Percentiles rank a stretch among this genome's conserved stretches.
These are phyloP conservation scores for Lipomyces kockii DNA, from an alignment of 805 yeast species.

Conservation along the genomic window DNA sequence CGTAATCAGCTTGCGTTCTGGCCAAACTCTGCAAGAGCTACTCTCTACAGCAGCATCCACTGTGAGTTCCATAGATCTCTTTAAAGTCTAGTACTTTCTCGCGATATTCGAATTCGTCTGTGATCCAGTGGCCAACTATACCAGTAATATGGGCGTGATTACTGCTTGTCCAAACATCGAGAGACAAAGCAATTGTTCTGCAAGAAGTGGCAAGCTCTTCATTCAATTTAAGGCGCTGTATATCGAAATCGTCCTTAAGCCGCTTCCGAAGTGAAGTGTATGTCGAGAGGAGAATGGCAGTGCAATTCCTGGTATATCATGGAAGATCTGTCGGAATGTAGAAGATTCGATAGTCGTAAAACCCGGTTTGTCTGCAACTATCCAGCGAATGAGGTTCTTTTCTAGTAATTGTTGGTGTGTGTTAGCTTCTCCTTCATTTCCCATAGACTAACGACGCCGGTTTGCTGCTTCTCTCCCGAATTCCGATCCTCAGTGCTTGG, in stretches of 20 bases:
- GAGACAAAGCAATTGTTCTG: constrained; percentile 6
- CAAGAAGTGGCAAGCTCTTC: constrained; percentile 2
- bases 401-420: neutral
- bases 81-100: neutral
- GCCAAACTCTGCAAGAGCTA: neutral
- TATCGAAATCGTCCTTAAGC: neutral
- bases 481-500: no score
- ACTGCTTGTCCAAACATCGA: constrained; percentile 12
- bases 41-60: constrained; percentile 1
- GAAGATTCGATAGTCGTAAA: neutral
- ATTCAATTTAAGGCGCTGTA: neutral
- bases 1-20: neutral
- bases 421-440: neutral
- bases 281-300: neutral
- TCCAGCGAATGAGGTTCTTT: neutral
- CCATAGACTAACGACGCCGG: neutral
- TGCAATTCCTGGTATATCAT: constrained; percentile 6
- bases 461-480: no score
- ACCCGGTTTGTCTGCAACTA: neutral
- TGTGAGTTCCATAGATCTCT: constrained; percentile 8
- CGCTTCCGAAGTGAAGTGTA: constrained; percentile 7
- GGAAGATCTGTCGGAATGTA: neutral
- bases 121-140: constrained; percentile 2
- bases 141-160: neutral
- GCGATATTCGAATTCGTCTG: constrained; percentile 4